Base-by-base conservation (phyloP, 768 basidiomycete species). In the Pleurotus tuber-regium region DNA sequence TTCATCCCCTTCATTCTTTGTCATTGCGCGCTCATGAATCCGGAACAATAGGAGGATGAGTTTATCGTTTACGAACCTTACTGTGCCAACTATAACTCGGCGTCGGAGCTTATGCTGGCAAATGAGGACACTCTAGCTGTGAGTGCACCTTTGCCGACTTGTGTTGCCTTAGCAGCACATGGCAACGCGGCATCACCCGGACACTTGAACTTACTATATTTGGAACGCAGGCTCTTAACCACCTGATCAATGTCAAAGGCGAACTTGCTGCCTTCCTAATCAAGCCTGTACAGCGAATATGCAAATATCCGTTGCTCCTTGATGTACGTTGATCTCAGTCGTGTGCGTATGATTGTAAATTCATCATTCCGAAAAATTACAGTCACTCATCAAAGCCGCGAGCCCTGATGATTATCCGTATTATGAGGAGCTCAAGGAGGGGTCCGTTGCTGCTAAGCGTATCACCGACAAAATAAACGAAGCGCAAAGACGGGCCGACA, bases 401-500 rank as follows among this genome's bases (percentile, higher is more conserved):
- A 80, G 76, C 46, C 65, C 76, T 3, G 69, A 70, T 36, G 78
- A 83, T 50, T 91, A 91, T 65, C 80, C 81, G 1, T 72, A 87
- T 63, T 82, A 80, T 56, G 84, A 89, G 29, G 93, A 97, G 60
- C 78, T 99, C 43, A 86, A 87, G 66, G 77, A 75, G 23, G 97
- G 97, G 26, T 83, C 86, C 4, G 87, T 83, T 3, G 86, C 93
- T 6, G 89, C 92, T 21, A 93, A 93, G 71, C 87, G 94, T 24
- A 92, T 98, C 60, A 88, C 96, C 12, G 92, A 92, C 65, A 88
- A 86, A 68, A 93, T 98, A 69, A 98, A 98, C 66, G 97, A 98
- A 68, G 89, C 92, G 21, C 86, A 94, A 66, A 83, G 97, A 43
- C 84, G 90, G 43, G 85, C 90, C 43, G 91, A 98, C 72, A 98